Evolutionary conservation across 1,284 basidiomycete species (phyloP).

Genomic region (Sporisorium iseilematis-ciliati): DNA sequence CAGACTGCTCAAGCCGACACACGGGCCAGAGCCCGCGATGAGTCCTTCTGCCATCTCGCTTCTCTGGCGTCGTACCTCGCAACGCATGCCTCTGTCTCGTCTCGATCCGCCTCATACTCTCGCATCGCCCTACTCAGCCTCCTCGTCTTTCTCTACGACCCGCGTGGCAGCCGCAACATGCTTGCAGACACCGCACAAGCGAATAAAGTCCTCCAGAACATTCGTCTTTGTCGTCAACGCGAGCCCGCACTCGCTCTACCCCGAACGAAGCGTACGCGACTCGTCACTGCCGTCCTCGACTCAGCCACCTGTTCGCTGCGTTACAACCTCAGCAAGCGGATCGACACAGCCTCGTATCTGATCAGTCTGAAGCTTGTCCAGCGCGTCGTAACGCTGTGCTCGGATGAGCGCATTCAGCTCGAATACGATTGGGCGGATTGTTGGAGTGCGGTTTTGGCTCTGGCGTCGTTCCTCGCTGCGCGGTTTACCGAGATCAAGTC

Average conservation of each 20-base stretch:
- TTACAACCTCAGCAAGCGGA: conserved; percentile 63
- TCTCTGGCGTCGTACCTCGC: conserved; percentile 58
- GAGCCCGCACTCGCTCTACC: conserved; percentile 47
- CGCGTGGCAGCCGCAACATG: conserved; percentile 39
- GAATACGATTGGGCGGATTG: conserved; percentile 63
- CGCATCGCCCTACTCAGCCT: conserved; percentile 51
- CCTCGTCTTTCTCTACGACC: conserved; percentile 54
- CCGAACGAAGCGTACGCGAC: conserved; percentile 45
- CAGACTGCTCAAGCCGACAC: conserved; percentile 8
- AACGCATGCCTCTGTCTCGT: conserved; percentile 51
- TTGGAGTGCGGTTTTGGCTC: conserved; percentile 54
- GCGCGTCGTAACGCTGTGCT: conserved; percentile 46
- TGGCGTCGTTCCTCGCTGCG: conserved; percentile 47
- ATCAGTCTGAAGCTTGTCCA: conserved; percentile 55
- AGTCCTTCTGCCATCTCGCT: conserved; percentile 45
- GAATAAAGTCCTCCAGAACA: conserved; percentile 17
- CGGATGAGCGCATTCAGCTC: conserved; percentile 49
- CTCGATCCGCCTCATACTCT: conserved; percentile 50
- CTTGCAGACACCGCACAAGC: conserved; percentile 28
- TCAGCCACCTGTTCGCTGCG: conserved; percentile 52
- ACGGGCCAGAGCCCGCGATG: conserved; percentile 19
- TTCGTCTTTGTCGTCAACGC: conserved; percentile 59
- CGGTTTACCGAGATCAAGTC: conserved; percentile 48
- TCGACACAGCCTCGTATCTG: conserved; percentile 53
- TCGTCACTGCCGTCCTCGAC: conserved; percentile 58